These are phyloP conservation scores for Lichtheimia ornata DNA, from an alignment of 371 early-diverging fungal genomes.

Conservation along the genomic window DNA sequence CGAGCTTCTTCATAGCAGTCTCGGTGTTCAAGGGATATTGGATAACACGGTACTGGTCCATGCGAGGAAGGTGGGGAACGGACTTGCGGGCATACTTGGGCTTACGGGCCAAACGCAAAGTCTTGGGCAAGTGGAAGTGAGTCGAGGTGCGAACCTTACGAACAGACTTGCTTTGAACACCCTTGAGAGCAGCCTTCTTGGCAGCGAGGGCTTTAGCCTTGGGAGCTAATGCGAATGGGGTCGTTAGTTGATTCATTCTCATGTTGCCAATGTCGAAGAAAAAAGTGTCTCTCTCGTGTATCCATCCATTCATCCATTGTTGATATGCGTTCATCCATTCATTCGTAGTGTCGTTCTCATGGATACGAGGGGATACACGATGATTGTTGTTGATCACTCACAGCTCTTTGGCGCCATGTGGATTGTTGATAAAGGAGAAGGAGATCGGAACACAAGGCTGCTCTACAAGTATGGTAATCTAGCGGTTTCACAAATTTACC, in stretches of 20 bases:
- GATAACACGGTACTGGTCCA: conserved; percentile 91
- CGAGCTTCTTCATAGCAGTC: conserved; percentile 98
- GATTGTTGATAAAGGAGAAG: background rate
- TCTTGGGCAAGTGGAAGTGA: conserved; percentile 95
- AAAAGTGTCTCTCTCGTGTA: background rate
- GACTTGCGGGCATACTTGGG: conserved; percentile 95
- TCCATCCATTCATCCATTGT: conserved; percentile 6
- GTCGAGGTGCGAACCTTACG: conserved; percentile 90
- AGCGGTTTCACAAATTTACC: too few species aligned
- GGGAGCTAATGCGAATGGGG: conserved; percentile 30
- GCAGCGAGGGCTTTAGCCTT: conserved; percentile 72
- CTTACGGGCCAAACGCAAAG: conserved; percentile 81
- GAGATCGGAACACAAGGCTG: background rate
- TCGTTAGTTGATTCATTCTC: conserved; percentile 1
- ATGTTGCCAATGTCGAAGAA: background rate
- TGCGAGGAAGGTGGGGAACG: conserved; percentile 71
- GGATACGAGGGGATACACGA: background rate
- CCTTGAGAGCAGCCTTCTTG: conserved; percentile 93
- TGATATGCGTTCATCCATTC: background rate
- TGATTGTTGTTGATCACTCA: conserved; percentile 1
- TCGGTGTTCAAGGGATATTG: conserved; percentile 97
- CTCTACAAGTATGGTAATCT: too few species aligned
- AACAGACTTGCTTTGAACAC: conserved; percentile 76
- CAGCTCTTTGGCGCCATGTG: conserved; percentile 4
- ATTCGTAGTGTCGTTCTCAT: background rate